Conservation (phyloP, 2,329 filamentous ascomycete species). For the Botrytis aclada region DNA sequence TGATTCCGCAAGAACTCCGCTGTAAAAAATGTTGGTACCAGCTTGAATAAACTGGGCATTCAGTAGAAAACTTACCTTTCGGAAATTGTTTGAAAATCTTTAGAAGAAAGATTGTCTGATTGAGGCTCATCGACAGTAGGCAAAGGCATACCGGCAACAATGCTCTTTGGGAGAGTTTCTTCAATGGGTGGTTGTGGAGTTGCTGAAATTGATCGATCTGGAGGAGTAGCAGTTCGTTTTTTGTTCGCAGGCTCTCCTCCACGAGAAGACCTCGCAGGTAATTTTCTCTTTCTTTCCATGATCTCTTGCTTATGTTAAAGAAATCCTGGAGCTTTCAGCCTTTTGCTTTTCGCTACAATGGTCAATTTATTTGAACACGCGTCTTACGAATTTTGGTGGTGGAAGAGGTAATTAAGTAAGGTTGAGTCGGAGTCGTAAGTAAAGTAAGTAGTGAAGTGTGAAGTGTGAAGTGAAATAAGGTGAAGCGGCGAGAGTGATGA, state of each 20-base stretch:
- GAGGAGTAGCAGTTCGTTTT: slow-evolving; percentile 55
- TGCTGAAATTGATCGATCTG: slow-evolving; percentile 46
- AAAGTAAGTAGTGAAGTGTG: neutral
- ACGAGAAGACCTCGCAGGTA: slow-evolving; percentile 60
- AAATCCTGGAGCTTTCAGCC: too few species aligned
- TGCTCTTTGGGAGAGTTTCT: slow-evolving; percentile 56
- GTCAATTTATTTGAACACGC: neutral
- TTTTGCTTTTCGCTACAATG: neutral
- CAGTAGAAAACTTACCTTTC: slow-evolving; percentile 55
- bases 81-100: slow-evolving; percentile 70
- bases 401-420: neutral
- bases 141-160: slow-evolving; percentile 64
- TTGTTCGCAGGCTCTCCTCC: slow-evolving; percentile 55
- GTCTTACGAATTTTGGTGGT: neutral
- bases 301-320: slow-evolving; percentile 14
- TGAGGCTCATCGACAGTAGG: slow-evolving; percentile 69
- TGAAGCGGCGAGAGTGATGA: neutral
- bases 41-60: neutral
- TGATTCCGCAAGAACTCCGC: slow-evolving; percentile 72
- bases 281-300: slow-evolving; percentile 66
- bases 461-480: neutral
- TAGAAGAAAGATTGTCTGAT: slow-evolving; percentile 56
- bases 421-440: neutral
- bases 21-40: slow-evolving; percentile 38
- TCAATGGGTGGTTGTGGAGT: slow-evolving; percentile 38